Evolutionary conservation across 768 basidiomycete genomes (phyloP).

Genomic region (Hemileccinum rubropunctum): DNA sequence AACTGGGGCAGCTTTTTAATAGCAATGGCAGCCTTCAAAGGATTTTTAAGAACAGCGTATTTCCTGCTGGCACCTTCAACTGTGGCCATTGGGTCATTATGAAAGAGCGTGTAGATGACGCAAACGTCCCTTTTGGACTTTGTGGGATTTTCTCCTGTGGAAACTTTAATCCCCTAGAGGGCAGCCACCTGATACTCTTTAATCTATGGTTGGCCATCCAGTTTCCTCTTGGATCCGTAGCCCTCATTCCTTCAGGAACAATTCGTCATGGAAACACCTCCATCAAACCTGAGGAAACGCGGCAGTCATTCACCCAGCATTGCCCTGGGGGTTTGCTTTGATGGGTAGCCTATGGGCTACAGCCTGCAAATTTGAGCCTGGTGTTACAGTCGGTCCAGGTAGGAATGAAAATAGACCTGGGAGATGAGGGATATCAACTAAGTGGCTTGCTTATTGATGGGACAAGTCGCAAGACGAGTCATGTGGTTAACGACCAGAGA

Average conservation of each 20-base stretch:
- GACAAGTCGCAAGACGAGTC: no score
- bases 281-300: neutral
- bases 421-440: no score
- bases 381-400: no score
- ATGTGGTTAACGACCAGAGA: no score
- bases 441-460: no score
- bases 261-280: neutral
- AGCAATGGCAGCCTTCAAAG: conserved; percentile 4
- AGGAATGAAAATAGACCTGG: no score
- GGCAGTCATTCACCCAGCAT: conserved; percentile 5
- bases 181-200: neutral
- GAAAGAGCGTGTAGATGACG: conserved; percentile 22
- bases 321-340: neutral
- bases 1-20: conserved; percentile 8
- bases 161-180: neutral
- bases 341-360: neutral
- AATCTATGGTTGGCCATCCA: neutral
- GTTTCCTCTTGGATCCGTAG: neutral
- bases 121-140: conserved; percentile 32
- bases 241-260: neutral
- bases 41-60: conserved; percentile 26
- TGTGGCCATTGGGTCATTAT: conserved; percentile 21
- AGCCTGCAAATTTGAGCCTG: neutral
- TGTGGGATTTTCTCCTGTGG: conserved; percentile 34
- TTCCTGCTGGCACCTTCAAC: conserved; percentile 30